phyloP scores from a whole-genome alignment of 2,329 filamentous ascomycete species.

The Aspergillus sp. region DNA sequence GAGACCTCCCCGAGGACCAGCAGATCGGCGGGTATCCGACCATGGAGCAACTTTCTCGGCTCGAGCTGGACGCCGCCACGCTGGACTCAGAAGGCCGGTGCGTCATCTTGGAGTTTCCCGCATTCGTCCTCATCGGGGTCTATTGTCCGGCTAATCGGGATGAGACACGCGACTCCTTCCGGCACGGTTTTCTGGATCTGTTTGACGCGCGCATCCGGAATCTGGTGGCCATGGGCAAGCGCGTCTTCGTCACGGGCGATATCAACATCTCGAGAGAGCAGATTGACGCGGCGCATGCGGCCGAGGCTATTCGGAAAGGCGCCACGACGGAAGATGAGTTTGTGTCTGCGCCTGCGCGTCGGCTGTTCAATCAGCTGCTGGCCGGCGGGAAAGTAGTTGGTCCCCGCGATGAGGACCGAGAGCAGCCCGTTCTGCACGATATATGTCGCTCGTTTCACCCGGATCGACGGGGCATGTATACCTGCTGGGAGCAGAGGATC shows the following conservation, averaged over 20 bases:
- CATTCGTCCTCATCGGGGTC: constrained; percentile 88
- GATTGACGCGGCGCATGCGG: constrained; percentile 73
- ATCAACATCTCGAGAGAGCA: constrained; percentile 73
- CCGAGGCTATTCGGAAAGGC: constrained; percentile 70
- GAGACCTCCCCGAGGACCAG: constrained; percentile 69
- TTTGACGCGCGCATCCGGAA: constrained; percentile 85
- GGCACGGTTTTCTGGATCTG: constrained; percentile 73
- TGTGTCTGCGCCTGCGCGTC: constrained; percentile 67
- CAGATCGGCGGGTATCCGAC: constrained; percentile 88
- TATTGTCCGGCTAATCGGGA: constrained; percentile 91
- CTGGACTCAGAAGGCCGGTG: constrained; percentile 92
- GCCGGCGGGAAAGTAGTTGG: constrained; percentile 67
- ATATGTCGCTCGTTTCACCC: constrained; percentile 80
- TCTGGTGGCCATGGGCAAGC: constrained; percentile 74
- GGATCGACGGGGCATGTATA: constrained; percentile 84
- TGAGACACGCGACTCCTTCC: constrained; percentile 78
- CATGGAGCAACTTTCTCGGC: constrained; percentile 62
- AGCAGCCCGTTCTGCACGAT: constrained; percentile 76
- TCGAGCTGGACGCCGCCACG: constrained; percentile 64
- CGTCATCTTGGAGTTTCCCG: constrained; percentile 87
- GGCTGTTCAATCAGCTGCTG: constrained; percentile 83
- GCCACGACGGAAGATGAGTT: constrained; percentile 69
- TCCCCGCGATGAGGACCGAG: constrained; percentile 66
- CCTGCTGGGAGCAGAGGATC: constrained; percentile 92
- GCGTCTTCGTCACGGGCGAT: constrained; percentile 82